Evolutionary conservation across 2,329 filamentous ascomycete species (phyloP).

Genomic region (Chrysoporthe puriensis): DNA sequence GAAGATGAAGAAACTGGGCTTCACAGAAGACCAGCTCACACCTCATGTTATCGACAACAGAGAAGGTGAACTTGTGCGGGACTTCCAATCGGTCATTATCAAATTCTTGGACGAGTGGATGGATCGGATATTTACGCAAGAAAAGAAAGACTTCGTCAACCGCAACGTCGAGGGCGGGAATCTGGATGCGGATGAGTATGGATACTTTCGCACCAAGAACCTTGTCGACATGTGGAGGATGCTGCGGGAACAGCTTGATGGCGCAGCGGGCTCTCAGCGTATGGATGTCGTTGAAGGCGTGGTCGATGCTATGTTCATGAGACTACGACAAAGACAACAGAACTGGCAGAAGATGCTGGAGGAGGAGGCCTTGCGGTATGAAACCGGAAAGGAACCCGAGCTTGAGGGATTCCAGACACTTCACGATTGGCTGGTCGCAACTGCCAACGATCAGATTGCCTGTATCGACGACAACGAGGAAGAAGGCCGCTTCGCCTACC

Average conservation of each 20-base stretch:
- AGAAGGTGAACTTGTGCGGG: slow-evolving; percentile 85
- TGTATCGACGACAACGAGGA: slow-evolving; percentile 93
- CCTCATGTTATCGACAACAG: slow-evolving; percentile 91
- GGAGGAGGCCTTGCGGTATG: slow-evolving; percentile 78
- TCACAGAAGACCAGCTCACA: slow-evolving; percentile 73
- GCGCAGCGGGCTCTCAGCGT: slow-evolving; percentile 82
- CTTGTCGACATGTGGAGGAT: slow-evolving; percentile 96
- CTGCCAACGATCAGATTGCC: slow-evolving; percentile 97
- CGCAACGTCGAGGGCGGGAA: slow-evolving; percentile 74
- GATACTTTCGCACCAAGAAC: slow-evolving; percentile 89
- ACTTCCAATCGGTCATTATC: slow-evolving; percentile 94
- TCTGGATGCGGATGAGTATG: slow-evolving; percentile 84
- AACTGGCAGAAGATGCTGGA: slow-evolving; percentile 88
- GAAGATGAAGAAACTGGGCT: slow-evolving; percentile 91
- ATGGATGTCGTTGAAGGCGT: slow-evolving; percentile 93
- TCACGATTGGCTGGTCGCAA: slow-evolving; percentile 94
- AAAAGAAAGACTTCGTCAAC: slow-evolving; percentile 79
- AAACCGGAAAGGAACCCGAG: slow-evolving; percentile 56
- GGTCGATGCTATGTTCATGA: slow-evolving; percentile 91
- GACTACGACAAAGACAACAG: slow-evolving; percentile 80
- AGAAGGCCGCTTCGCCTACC: slow-evolving; percentile 74
- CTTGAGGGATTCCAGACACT: slow-evolving; percentile 75
- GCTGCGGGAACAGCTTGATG: slow-evolving; percentile 88
- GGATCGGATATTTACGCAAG: slow-evolving; percentile 83
- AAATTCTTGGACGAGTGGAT: slow-evolving; percentile 97